Evolutionary conservation across 495 filamentous ascomycete species (phyloP).

Genomic region (Friedmanniomyces endolithicus): DNA sequence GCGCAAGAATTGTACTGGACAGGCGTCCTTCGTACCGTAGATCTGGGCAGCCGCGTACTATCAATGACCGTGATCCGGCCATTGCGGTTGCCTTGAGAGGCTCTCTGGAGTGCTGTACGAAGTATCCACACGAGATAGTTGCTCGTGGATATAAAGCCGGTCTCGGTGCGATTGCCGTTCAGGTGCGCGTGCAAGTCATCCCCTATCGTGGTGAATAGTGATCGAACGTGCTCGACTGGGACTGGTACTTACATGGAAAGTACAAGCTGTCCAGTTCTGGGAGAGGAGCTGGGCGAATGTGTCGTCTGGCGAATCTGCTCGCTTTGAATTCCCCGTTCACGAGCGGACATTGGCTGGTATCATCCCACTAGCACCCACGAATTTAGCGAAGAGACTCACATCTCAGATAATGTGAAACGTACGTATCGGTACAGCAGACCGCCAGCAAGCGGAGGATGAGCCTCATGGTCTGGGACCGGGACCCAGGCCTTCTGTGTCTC

Average conservation of each 20-base stretch:
- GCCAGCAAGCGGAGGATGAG: background rate
- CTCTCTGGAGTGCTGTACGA: background rate
- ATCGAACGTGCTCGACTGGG: background rate
- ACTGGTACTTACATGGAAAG: background rate
- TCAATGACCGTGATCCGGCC: background rate
- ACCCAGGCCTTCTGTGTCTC: background rate
- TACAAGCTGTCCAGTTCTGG: background rate
- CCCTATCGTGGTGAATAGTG: background rate
- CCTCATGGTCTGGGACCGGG: background rate
- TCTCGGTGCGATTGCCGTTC: background rate
- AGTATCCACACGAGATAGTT: background rate
- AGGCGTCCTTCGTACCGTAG: background rate
- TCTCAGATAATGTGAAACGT: background rate
- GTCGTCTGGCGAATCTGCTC: background rate
- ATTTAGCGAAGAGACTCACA: background rate
- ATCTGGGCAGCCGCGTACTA: background rate
- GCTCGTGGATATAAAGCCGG: background rate
- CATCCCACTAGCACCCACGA: background rate
- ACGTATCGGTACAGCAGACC: background rate
- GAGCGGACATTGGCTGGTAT: background rate
- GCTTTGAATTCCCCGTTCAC: background rate
- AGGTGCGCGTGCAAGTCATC: background rate
- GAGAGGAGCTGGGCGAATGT: background rate
- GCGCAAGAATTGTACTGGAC: background rate
- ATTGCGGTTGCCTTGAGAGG: background rate